Evolutionary conservation across 225 moss, liverwort and hornwort genomes (phyloP).

Genomic region (Thuidium tamariscinum): DNA sequence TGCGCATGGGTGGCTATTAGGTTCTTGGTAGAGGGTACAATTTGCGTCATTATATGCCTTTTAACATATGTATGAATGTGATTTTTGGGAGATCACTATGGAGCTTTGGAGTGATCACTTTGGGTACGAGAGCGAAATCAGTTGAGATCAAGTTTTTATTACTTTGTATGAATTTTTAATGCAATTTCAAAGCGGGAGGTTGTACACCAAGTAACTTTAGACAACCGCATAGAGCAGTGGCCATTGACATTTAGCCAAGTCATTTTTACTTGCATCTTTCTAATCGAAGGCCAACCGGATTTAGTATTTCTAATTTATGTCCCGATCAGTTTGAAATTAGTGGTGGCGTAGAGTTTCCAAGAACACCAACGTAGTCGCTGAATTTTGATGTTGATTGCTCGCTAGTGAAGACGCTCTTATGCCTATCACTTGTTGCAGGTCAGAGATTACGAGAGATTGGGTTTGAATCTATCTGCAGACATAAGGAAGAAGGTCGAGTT

Average conservation of each 20-base stretch:
- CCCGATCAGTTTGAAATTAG: not conserved
- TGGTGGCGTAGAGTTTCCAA: not conserved
- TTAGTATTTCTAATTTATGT: not conserved
- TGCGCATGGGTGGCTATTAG: not conserved
- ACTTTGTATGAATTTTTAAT: not conserved
- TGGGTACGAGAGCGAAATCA: not conserved
- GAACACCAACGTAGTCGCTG: not conserved
- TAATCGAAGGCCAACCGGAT: not conserved
- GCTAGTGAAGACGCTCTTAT: not conserved
- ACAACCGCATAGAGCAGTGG: not conserved
- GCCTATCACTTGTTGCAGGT: constrained; percentile 32
- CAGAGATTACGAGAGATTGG: constrained; percentile 84
- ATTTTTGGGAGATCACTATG: not conserved
- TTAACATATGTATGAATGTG: not conserved
- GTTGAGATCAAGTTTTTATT: not conserved
- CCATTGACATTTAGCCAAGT: not conserved
- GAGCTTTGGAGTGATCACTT: not conserved
- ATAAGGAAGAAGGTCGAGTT: constrained; percentile 63
- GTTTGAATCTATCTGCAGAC: constrained; percentile 75
- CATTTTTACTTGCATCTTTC: not conserved
- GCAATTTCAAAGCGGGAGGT: not conserved
- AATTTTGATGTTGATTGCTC: not conserved
- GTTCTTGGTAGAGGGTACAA: not conserved
- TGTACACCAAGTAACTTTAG: not conserved
- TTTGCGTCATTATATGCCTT: not conserved